phyloP scores from a whole-genome alignment of 164 flowering plant species.

The Piper betle region DNA sequence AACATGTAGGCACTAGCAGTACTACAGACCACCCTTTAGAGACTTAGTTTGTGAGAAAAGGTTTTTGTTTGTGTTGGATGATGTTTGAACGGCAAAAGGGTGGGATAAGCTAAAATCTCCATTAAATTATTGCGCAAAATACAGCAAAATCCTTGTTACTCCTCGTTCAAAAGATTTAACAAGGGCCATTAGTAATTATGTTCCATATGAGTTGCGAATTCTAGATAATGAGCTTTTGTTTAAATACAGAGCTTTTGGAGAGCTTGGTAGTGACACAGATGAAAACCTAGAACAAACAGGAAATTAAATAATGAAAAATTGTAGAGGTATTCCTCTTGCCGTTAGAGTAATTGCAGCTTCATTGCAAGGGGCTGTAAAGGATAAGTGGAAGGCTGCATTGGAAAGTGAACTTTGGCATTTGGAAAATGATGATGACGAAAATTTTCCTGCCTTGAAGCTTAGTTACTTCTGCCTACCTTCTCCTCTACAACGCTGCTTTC shows the following conservation, averaged over 20 bases:
- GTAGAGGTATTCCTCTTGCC: constrained; percentile 15
- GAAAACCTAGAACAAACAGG: background rate
- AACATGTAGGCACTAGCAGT: background rate
- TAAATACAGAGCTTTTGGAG: background rate
- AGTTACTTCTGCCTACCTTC: constrained; percentile 6
- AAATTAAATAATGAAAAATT: constrained; percentile 5
- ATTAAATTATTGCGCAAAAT: background rate
- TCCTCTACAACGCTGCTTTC: constrained; percentile 9
- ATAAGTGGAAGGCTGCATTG: constrained; percentile 6
- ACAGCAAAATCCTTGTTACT: constrained; percentile 4
- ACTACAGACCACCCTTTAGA: background rate
- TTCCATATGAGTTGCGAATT: background rate
- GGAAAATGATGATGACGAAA: background rate
- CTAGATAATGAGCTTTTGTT: background rate
- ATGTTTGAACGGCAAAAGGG: constrained; percentile 2
- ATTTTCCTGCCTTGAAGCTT: constrained; percentile 3
- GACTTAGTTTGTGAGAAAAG: background rate
- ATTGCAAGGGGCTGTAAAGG: background rate
- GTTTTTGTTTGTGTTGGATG: constrained; percentile 7
- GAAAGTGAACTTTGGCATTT: constrained; percentile 10
- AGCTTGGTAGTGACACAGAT: background rate
- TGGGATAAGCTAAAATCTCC: background rate
- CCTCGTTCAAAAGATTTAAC: background rate
- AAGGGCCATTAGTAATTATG: background rate
- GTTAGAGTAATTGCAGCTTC: constrained; percentile 8